Evolutionary conservation across 345 rosid species (phyloP).

Genomic region (Boechera divaricarpa): DNA sequence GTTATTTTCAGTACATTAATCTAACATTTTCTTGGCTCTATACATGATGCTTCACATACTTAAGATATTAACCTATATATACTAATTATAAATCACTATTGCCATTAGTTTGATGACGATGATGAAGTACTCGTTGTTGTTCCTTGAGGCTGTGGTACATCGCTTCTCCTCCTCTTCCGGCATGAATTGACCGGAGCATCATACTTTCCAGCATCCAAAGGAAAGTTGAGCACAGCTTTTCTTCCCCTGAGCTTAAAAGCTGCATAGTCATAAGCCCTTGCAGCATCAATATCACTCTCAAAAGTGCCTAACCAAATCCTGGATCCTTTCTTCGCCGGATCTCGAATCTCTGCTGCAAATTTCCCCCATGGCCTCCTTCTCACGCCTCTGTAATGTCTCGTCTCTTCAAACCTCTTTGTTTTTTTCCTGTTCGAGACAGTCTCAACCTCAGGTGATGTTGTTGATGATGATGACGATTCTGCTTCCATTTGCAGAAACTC

Average conservation of each 20-base stretch:
- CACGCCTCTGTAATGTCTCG: slow-evolving; percentile 81
- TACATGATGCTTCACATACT: slow-evolving; percentile 27
- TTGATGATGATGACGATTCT: slow-evolving; percentile 36
- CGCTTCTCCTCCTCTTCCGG: slow-evolving; percentile 58
- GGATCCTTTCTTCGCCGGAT: slow-evolving; percentile 74
- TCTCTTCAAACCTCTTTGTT: slow-evolving; percentile 32
- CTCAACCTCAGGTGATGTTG: slow-evolving; percentile 44
- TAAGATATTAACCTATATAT: slow-evolving; percentile 15
- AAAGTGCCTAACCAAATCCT: slow-evolving; percentile 96
- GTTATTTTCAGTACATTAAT: slow-evolving; percentile 26
- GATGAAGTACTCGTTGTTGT: slow-evolving; percentile 24
- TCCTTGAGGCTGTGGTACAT: slow-evolving; percentile 32
- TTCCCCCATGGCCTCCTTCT: slow-evolving; percentile 95
- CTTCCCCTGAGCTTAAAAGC: slow-evolving; percentile 87
- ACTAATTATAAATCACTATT: slow-evolving; percentile 25
- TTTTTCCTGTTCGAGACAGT: slow-evolving; percentile 33
- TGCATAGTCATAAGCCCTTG: slow-evolving; percentile 86
- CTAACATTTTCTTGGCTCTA: slow-evolving; percentile 31
- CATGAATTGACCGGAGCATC: slow-evolving; percentile 56
- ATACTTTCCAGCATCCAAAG: slow-evolving; percentile 71
- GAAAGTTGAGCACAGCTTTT: slow-evolving; percentile 87
- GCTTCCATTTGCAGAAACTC: slow-evolving; percentile 38
- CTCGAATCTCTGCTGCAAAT: slow-evolving; percentile 94
- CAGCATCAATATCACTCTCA: slow-evolving; percentile 75
- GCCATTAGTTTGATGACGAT: slow-evolving; percentile 35